Percentiles rank a stretch among this genome's conserved stretches.
Evolutionary conservation across 2,329 filamentous ascomycete genomes (phyloP).

Genomic region (Aspergillus fumigatus): DNA sequence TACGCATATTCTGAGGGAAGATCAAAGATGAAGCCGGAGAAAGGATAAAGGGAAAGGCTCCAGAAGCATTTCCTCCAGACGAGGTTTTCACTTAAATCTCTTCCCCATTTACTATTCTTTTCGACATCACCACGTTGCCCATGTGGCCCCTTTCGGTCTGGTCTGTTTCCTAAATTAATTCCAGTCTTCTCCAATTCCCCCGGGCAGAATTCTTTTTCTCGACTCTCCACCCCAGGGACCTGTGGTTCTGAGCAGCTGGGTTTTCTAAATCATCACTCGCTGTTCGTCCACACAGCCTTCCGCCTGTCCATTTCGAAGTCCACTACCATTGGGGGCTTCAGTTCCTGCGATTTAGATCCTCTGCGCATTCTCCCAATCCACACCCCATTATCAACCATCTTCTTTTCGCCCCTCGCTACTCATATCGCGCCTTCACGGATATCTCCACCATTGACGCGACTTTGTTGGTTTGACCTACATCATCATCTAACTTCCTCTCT

Average conservation of each 20-base stretch:
- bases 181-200: slow-evolving; percentile 10
- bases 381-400: slow-evolving; percentile 7
- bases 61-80: background rate
- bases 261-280: slow-evolving; percentile 1
- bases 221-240: background rate
- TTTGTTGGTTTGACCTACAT: background rate
- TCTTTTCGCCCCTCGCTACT: slow-evolving; percentile 12
- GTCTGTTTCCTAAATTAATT: slow-evolving; percentile 10
- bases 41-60: background rate
- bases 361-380: slow-evolving; percentile 4
- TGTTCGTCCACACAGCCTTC: slow-evolving; percentile 2
- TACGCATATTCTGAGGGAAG: background rate
- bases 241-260: background rate
- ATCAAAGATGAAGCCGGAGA: background rate
- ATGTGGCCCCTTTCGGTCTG: slow-evolving; percentile 15
- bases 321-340: slow-evolving; percentile 13
- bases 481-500: background rate
- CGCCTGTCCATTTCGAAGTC: background rate
- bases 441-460: slow-evolving; percentile 4
- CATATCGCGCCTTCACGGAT: slow-evolving; percentile 11
- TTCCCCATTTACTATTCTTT: slow-evolving; percentile 3
- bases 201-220: slow-evolving; percentile 2
- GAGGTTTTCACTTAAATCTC: background rate
- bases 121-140: slow-evolving; percentile 15
- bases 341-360: slow-evolving; percentile 4